phyloP scores from a whole-genome alignment of 2,329 filamentous ascomycete genomes.

The Sphaerulina populicola region DNA sequence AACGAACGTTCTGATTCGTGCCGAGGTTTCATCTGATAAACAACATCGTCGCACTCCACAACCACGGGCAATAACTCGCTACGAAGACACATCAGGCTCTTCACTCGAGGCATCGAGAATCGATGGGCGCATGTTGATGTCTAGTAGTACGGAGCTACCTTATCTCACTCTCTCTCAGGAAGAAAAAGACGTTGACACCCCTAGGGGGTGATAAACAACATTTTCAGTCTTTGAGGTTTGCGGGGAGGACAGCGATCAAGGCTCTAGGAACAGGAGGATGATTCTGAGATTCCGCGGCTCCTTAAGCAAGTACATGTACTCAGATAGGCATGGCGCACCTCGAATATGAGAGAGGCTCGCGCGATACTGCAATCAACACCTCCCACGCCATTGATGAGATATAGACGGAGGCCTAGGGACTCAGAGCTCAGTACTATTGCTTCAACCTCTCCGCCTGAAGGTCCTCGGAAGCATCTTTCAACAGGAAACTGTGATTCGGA shows the following conservation, averaged over 20 bases:
- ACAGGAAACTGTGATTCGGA: slow-evolving; percentile 58
- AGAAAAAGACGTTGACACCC: neutral
- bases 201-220: neutral
- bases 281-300: neutral
- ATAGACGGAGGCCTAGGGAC: neutral
- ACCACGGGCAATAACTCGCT: neutral
- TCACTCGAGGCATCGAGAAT: neutral
- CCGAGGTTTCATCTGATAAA: slow-evolving; percentile 2
- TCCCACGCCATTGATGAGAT: too few relatives aligned
- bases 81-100: slow-evolving; percentile 3
- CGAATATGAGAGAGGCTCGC: too few relatives aligned
- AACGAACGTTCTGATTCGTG: neutral
- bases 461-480: slow-evolving; percentile 79
- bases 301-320: neutral
- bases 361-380: too few relatives aligned
- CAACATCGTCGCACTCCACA: slow-evolving; percentile 8
- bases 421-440: slow-evolving; percentile 38
- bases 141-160: neutral
- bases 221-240: neutral
- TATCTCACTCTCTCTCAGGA: neutral
- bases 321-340: too few relatives aligned
- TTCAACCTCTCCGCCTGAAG: slow-evolving; percentile 66
- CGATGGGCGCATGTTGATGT: neutral
- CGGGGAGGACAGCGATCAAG: slow-evolving; percentile 7
- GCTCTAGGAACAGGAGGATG: neutral